Conservation (phyloP, 2,329 filamentous ascomycete species). For the Cercospora zeae-maydis region DNA sequence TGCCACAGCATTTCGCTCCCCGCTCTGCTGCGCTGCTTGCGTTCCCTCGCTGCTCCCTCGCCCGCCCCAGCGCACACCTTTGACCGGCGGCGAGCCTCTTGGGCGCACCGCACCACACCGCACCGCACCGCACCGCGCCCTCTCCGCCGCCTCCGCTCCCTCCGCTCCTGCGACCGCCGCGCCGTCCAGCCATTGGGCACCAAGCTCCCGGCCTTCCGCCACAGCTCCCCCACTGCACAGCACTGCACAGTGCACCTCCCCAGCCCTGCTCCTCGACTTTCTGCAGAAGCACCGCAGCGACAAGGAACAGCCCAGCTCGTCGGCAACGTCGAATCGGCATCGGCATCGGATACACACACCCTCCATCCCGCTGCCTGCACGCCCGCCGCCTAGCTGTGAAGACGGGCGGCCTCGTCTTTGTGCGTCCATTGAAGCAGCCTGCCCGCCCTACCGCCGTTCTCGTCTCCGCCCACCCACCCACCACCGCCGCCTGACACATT, state of each 20-base stretch:
- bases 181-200: conserved; percentile 10
- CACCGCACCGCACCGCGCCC: not conserved
- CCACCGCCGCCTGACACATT: conserved; percentile 11
- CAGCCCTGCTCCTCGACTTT: not conserved
- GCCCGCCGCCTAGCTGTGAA: not conserved
- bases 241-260: conserved; percentile 1
- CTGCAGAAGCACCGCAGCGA: not conserved
- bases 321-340: not conserved
- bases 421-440: conserved; percentile 6
- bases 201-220: conserved; percentile 2
- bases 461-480: conserved; percentile 6
- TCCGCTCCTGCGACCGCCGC: not conserved
- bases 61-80: not conserved
- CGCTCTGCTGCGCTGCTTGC: not conserved
- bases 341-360: not conserved
- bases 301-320: not conserved
- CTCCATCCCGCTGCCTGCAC: not conserved
- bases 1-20: not conserved
- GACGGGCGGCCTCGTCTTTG: not conserved
- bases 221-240: conserved; percentile 3
- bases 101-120: not conserved
- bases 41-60: not conserved
- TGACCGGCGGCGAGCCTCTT: not conserved
- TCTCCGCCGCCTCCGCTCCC: not conserved
- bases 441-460: conserved; percentile 6